A percentile compares a stretch with the other conserved stretches of the same genome.
These are phyloP conservation scores for Spergularia marina DNA, from an alignment of 148 eudicot species.

Conservation along the genomic window DNA sequence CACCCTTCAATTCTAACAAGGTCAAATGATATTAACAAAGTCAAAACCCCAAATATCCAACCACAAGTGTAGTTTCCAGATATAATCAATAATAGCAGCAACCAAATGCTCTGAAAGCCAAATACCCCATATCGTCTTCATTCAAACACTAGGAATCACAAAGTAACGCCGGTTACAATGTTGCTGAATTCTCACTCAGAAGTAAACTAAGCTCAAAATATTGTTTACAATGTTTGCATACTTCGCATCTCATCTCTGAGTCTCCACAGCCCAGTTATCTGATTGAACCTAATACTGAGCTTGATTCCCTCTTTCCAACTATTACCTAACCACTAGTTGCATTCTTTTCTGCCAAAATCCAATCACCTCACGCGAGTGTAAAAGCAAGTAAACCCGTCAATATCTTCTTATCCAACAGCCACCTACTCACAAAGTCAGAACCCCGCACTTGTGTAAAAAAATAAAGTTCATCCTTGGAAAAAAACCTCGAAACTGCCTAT, in stretches of 20 bases:
- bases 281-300: not conserved
- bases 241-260: not conserved
- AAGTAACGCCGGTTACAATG: not conserved
- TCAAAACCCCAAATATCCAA: not conserved
- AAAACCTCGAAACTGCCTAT: too few relatives aligned
- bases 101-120: not conserved
- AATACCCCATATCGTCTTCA: not conserved
- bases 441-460: not conserved
- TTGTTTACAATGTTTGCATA: not conserved
- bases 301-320: conserved; percentile 4
- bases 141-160: not conserved
- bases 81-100: not conserved
- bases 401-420: not conserved
- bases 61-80: not conserved
- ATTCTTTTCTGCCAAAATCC: not conserved
- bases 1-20: not conserved
- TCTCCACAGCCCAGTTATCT: not conserved
- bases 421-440: not conserved
- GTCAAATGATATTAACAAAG: not conserved
- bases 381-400: not conserved
- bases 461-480: not conserved
- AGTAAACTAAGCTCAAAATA: not conserved
- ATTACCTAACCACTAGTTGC: conserved; percentile 3
- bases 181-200: not conserved
- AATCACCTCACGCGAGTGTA: not conserved